phyloP scores from a whole-genome alignment of 805 yeast species.

The Sugiyamaella chiloensis region DNA sequence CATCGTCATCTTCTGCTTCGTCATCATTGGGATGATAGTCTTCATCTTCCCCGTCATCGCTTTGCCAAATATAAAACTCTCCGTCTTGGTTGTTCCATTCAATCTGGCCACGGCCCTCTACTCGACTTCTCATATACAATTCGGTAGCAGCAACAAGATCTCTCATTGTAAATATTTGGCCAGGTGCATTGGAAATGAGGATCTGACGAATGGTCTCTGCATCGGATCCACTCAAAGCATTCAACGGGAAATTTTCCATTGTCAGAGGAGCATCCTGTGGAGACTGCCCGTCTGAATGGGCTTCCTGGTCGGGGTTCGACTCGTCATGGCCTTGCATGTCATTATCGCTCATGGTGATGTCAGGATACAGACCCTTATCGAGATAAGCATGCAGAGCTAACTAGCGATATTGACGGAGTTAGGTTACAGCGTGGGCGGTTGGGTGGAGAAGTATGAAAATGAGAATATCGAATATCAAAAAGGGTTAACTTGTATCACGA shows the following conservation, averaged over 20 bases:
- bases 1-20: conserved; percentile 11
- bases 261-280: no score
- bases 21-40: conserved; percentile 3
- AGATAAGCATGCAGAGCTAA: no score
- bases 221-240: not conserved
- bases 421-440: no score
- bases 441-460: no score
- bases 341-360: not conserved
- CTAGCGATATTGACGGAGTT: no score
- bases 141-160: not conserved
- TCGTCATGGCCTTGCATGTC: not conserved
- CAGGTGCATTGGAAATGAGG: not conserved
- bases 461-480: no score
- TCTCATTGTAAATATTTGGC: not conserved
- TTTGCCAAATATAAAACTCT: not conserved
- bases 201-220: not conserved
- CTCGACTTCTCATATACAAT: not conserved
- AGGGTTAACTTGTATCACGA: no score
- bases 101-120: not conserved
- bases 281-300: not conserved
- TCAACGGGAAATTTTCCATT: no score
- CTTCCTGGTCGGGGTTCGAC: no score
- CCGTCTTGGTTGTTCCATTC: not conserved
- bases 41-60: conserved; percentile 2
- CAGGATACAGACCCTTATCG: not conserved